Evolutionary conservation across 192 early-diverging fungal genomes (phyloP), one percentile per base, ranked within the genome.

Genomic region (Umbelopsis vinacea): DNA sequence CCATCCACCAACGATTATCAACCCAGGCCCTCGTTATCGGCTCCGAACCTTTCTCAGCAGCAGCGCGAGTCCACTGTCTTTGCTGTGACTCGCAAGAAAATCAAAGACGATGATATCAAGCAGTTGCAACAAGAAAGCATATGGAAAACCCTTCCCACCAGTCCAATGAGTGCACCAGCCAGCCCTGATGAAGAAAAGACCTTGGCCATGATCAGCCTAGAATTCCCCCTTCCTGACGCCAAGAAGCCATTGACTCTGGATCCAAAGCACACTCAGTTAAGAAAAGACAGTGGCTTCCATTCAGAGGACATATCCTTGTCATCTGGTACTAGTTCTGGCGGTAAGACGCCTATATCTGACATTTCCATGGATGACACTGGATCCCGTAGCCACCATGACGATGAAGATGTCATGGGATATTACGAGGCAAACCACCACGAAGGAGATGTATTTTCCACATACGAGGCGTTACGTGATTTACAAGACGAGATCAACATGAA

Each of bases 281-380:
- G 76, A 26, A 71, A 77, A 11, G 79, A 81, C 23, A 76, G 75
- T 45, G 76, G 79, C 9, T 81, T 77, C 69, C 75, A 77, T 23
- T 77, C 75, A 35, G 75, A 80, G 17, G 47, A 69, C 0, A 50
- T 37, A n/a, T 76, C 74, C 21, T 14, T 54, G 2, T 71, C 67
- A 5, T 76, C 78, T 21, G n/a, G 47, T 43, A 46, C 69, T 23
- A 73, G 52, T 52, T 29, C 71, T 50, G 50, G 47, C 35, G 57
- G 35, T 17, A 63, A 63, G 12, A 63, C 57, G 10, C 57, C 57
- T 19, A 14, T 6, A 35, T 63, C 57, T 37, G 57, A 63, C 33
- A 63, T 33, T 2, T n/a, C 33, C 29, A 12, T 63, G 14, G 57
- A 26, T 17, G 57, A 63, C 19, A 17, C 33, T 19, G 11, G 12